Evolutionary conservation across 2,329 filamentous ascomycete genomes (phyloP).

Genomic region (Paecilomyces dactylethromorphus): DNA sequence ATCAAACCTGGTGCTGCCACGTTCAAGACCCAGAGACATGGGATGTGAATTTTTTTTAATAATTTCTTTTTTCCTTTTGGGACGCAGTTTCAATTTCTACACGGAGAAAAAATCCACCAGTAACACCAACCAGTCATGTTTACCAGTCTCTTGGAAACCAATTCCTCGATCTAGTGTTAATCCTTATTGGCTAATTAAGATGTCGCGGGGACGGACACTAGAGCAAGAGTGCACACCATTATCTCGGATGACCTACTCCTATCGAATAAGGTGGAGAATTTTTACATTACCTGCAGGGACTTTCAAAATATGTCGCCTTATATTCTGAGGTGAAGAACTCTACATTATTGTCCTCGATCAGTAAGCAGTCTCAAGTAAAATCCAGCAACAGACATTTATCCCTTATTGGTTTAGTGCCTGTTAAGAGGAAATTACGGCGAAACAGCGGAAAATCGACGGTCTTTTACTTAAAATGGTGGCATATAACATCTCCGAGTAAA

Average conservation of each 20-base stretch:
- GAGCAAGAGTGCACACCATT: too few relatives aligned
- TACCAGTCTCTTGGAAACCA: not conserved
- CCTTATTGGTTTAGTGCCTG: not conserved
- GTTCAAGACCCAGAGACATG: not conserved
- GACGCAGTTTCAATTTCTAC: not conserved
- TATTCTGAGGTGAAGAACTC: not conserved
- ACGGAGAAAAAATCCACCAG: not conserved
- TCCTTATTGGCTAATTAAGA: not conserved
- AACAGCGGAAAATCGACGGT: not conserved
- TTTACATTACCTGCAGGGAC: not conserved
- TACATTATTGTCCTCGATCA: not conserved
- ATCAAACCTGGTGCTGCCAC: too few relatives aligned
- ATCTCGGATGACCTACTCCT: too few relatives aligned
- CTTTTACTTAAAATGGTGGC: not conserved
- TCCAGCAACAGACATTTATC: not conserved
- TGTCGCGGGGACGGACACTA: too few relatives aligned
- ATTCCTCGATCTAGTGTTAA: not conserved
- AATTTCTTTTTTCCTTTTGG: not conserved
- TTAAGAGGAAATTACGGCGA: not conserved
- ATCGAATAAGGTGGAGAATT: not conserved
- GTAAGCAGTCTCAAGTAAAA: not conserved
- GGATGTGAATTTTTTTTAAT: not conserved
- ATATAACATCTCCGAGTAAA: not conserved
- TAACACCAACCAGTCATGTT: not conserved
- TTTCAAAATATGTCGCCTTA: not conserved